Evolutionary conservation across 129 eudicot genomes (phyloP).

Genomic region (Dittrichia graveolens): DNA sequence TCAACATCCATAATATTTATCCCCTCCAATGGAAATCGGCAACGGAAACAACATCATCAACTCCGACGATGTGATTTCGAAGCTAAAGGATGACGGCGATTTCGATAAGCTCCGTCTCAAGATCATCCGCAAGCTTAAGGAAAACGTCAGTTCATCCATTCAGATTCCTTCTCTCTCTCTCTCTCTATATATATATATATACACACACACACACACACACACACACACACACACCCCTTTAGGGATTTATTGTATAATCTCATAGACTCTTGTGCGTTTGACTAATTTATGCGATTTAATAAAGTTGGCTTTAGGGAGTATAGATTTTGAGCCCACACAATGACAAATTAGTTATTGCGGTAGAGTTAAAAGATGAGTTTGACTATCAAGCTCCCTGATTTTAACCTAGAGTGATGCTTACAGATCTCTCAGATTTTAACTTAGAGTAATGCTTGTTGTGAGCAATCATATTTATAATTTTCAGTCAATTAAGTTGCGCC

Average conservation of each 20-base stretch:
- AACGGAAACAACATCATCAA: conserved; percentile 36
- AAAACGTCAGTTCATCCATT: conserved; percentile 52
- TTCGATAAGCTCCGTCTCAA: conserved; percentile 88
- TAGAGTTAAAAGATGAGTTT: background rate
- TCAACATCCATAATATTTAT: background rate
- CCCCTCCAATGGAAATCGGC: conserved; percentile 47
- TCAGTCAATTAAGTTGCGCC: no score
- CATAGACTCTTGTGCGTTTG: conserved; percentile 1
- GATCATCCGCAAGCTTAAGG: conserved; percentile 72
- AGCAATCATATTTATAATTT: no score
- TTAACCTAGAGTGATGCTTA: background rate
- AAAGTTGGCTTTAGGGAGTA: no score
- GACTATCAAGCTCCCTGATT: background rate
- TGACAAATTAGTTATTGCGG: no score
- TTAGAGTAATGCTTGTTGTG: no score
- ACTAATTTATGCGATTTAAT: no score
- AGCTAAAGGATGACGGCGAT: conserved; percentile 92
- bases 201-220: no score
- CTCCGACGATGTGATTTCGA: conserved; percentile 66
- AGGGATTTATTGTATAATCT: background rate
- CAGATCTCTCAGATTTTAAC: background rate
- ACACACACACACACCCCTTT: no score
- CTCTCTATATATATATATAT: no score
- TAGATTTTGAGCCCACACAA: no score
- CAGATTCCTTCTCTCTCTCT: background rate